Base-by-base conservation (phyloP, 306 rosid species). In the Phaseolus lunatus region DNA sequence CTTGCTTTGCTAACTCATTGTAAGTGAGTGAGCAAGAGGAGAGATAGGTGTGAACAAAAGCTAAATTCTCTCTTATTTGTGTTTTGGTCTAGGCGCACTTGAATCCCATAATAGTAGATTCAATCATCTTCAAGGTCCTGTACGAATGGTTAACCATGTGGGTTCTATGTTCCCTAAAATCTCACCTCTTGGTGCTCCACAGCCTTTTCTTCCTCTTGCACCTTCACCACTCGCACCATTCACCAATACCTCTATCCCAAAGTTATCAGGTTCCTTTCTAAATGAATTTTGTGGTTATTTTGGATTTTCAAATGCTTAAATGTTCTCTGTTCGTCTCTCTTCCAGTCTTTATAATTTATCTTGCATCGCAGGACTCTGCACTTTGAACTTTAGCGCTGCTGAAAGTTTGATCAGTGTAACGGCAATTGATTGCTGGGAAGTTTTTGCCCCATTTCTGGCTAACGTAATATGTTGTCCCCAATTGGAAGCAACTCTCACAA, bases 391-490 rank as follows among this genome's bases (percentile, higher is more conserved):
- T 83, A 87, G 90, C 54, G 86, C 88, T 75, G 87, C 97, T 43
- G 86, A 84, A 84, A 87, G 85, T 86, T 84, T 95, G 90, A 89
- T 92, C 88, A 84, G 87, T 65, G 56, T 67, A 74, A 92, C 99
- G 1, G 90, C 99, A 23, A 78, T 86, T 78, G 99, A 95, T 83
- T 95, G 99, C 80, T 95, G 93, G 89, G 88, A 86, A 3, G 83
- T 69, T 81, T 95, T 92, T 84, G 97, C 97, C 3, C 91, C 97
- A 35, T 71, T 80, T 73, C 84, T 89, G 83, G 99, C 99, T 65
- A 95, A 95, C 75, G 92, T 90, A 71, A 92, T 92, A 27, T 95
- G 99, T 67, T 95, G 99, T 87, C 99, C 99, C 5, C 99, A 95
- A 84, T 80, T 92, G 83, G 96, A 91, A 82, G 99, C 99, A 44